Evolutionary conservation across 495 filamentous ascomycete species (phyloP).

Genomic region (Lasiosphaeria ovina): DNA sequence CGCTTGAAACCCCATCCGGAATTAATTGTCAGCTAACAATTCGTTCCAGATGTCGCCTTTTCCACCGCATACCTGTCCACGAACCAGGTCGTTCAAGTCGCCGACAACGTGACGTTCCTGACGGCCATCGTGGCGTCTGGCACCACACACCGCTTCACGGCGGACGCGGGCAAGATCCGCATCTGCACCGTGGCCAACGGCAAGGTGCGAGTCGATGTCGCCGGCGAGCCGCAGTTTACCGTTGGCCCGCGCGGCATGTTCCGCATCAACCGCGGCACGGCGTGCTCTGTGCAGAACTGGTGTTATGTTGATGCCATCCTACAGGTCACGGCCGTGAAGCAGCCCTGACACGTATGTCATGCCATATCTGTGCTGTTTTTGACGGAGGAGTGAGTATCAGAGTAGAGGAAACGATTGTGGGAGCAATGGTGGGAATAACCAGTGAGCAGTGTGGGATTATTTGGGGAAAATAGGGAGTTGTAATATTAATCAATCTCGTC

Average conservation of each 20-base stretch:
- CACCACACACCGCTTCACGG: slow-evolving; percentile 15
- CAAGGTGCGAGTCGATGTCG: slow-evolving; percentile 29
- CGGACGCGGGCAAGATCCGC: slow-evolving; percentile 16
- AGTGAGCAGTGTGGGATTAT: no score
- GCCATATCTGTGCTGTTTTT: no score
- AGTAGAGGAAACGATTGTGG: no score
- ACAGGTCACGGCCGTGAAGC: slow-evolving; percentile 11
- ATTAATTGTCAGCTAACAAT: slow-evolving; percentile 5
- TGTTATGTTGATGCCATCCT: slow-evolving; percentile 31
- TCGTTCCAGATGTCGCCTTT: slow-evolving; percentile 25
- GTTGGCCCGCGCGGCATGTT: slow-evolving; percentile 31
- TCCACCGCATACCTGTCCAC: slow-evolving; percentile 26
- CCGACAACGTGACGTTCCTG: slow-evolving; percentile 22
- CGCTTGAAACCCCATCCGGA: not conserved
- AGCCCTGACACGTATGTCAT: not conserved
- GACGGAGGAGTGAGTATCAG: no score
- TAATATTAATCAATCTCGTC: no score
- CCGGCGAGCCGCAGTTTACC: slow-evolving; percentile 24
- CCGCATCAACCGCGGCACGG: slow-evolving; percentile 18
- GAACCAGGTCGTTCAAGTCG: slow-evolving; percentile 24
- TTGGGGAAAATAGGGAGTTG: no score
- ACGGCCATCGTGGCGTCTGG: slow-evolving; percentile 28
- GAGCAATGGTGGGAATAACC: no score
- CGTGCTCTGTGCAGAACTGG: slow-evolving; percentile 26
- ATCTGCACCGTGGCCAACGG: slow-evolving; percentile 28